These are phyloP conservation scores for Hericium rajendrae DNA, from an alignment of 768 basidiomycete species.

Conservation along the genomic window DNA sequence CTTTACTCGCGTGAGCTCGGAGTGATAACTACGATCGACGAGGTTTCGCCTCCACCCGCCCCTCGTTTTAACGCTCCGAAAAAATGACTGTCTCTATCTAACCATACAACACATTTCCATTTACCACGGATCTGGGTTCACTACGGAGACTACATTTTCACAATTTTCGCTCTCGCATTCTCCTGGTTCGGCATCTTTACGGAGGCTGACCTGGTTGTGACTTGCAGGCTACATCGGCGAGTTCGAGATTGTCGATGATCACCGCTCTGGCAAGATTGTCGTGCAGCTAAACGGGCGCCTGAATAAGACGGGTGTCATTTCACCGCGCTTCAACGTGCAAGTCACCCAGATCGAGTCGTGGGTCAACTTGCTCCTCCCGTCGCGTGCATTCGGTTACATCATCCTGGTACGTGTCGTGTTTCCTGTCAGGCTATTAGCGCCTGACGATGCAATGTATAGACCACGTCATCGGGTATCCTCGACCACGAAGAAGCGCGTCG, in stretches of 20 bases:
- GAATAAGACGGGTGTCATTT: constrained; percentile 99
- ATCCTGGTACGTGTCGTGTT: constrained; percentile 59
- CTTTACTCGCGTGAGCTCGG: constrained; percentile 30
- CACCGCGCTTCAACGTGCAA: constrained; percentile 97
- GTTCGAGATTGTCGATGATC: constrained; percentile 98
- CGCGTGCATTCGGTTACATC: constrained; percentile 93
- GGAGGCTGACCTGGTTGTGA: background rate
- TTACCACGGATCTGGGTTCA: constrained; percentile 40
- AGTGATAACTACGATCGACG: constrained; percentile 83
- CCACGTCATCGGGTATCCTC: constrained; percentile 95
- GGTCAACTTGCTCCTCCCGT: constrained; percentile 94
- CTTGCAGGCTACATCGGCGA: constrained; percentile 89
- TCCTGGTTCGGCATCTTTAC: background rate
- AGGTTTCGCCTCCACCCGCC: constrained; percentile 48
- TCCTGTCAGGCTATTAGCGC: background rate
- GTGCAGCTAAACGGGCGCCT: constrained; percentile 96
- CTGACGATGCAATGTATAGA: constrained; percentile 34
- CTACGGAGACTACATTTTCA: constrained; percentile 40
- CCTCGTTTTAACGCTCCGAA: constrained; percentile 81
- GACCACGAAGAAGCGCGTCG: constrained; percentile 99
- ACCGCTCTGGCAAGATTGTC: constrained; percentile 96
- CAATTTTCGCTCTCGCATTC: background rate
- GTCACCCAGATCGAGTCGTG: constrained; percentile 87
- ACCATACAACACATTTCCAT: constrained; percentile 47
- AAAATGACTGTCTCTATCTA: constrained; percentile 45